Evolutionary conservation across 2,329 filamentous ascomycete genomes (phyloP).

Genomic region (Epicoccum sorghinum): DNA sequence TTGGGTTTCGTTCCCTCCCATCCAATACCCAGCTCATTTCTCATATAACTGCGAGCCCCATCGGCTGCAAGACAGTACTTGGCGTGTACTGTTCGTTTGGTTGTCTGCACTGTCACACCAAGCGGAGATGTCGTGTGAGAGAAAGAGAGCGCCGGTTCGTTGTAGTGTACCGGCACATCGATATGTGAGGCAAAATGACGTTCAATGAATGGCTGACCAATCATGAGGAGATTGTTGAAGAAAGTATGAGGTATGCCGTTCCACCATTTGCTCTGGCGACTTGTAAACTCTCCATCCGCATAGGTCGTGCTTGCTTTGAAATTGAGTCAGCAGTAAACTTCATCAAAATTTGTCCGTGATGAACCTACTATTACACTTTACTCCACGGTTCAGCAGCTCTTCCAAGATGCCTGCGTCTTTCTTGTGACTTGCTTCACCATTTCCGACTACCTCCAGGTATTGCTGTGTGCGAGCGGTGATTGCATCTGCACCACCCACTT

Average conservation of each 20-base stretch:
- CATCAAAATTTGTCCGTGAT: neutral
- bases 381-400: constrained; percentile 50
- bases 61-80: constrained; percentile 26
- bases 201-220: constrained; percentile 57
- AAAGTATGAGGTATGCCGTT: constrained; percentile 52
- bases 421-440: constrained; percentile 38
- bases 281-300: constrained; percentile 55
- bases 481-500: constrained; percentile 56
- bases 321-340: neutral
- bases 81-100: constrained; percentile 13
- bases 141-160: constrained; percentile 46
- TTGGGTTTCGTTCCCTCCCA: constrained; percentile 58
- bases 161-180: constrained; percentile 44
- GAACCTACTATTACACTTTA: constrained; percentile 57
- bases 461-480: constrained; percentile 59
- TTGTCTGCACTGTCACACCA: constrained; percentile 28
- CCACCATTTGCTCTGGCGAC: constrained; percentile 58
- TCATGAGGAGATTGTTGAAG: constrained; percentile 59
- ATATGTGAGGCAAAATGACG: constrained; percentile 47
- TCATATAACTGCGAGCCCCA: constrained; percentile 23
- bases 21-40: constrained; percentile 43
- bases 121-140: constrained; percentile 22
- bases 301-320: constrained; percentile 55
- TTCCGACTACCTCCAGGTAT: constrained; percentile 54
- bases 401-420: constrained; percentile 15